Conservation (phyloP, 495 filamentous ascomycete species). For the Talaromyces adpressus region DNA sequence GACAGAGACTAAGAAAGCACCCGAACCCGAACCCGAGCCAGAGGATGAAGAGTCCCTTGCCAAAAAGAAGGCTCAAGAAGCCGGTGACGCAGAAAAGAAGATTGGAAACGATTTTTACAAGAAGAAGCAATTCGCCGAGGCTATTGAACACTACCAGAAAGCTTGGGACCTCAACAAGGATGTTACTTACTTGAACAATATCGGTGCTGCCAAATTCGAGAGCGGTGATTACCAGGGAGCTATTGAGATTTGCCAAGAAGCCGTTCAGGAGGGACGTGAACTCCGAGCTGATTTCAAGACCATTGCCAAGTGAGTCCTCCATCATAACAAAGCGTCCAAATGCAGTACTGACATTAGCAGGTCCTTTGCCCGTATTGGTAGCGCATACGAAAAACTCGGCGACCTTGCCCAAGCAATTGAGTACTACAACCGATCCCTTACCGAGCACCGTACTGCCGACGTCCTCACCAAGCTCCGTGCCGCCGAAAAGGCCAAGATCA, state of each 20-base stretch:
- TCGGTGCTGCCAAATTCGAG: constrained; percentile 89
- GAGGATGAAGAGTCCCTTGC: constrained; percentile 75
- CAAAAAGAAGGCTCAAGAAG: constrained; percentile 84
- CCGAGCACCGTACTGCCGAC: constrained; percentile 94
- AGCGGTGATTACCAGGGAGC: constrained; percentile 86
- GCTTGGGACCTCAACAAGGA: constrained; percentile 95
- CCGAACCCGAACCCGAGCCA: constrained; percentile 55
- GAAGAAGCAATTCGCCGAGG: constrained; percentile 90
- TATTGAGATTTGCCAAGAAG: constrained; percentile 80
- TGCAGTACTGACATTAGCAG: constrained; percentile 24
- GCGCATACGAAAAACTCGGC: constrained; percentile 80
- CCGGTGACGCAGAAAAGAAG: constrained; percentile 90
- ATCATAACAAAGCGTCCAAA: neutral
- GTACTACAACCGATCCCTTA: constrained; percentile 87
- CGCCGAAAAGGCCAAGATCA: constrained; percentile 85
- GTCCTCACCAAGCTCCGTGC: constrained; percentile 85
- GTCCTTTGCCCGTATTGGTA: constrained; percentile 84
- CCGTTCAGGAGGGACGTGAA: constrained; percentile 79
- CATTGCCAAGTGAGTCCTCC: constrained; percentile 69
- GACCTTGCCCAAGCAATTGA: constrained; percentile 78
- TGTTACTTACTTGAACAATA: constrained; percentile 95
- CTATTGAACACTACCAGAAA: constrained; percentile 91
- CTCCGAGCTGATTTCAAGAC: constrained; percentile 92
- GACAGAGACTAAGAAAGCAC: constrained; percentile 47
- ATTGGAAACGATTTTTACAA: constrained; percentile 95